Conservation (phyloP, 208 protist species). For the Leishmania major region DNA sequence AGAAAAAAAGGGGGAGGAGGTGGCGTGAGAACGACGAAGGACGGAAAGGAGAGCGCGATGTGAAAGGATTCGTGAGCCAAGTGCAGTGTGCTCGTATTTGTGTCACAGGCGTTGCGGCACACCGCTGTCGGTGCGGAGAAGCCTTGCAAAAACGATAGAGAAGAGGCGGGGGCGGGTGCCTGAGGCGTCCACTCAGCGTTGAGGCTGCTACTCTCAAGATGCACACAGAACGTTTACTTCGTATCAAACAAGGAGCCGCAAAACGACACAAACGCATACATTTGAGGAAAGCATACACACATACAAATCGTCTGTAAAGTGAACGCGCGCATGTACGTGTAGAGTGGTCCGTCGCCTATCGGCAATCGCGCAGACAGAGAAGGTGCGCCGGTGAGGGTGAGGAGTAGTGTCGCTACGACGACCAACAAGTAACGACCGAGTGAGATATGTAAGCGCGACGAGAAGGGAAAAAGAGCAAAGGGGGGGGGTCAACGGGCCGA, state of each 20-base stretch:
- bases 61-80: not conserved
- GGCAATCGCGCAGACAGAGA: not conserved
- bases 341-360: not conserved
- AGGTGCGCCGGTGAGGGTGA: not conserved
- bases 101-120: not conserved
- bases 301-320: no score
- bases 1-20: not conserved
- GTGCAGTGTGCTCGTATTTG: not conserved
- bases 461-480: not conserved
- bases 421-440: not conserved
- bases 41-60: not conserved
- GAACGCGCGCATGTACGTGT: no score
- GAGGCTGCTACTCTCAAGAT: not conserved
- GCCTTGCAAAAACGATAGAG: not conserved
- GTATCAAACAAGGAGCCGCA: no score
- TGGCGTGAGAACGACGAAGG: not conserved
- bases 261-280: not conserved
- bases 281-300: no score
- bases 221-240: not conserved
- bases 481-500: not conserved
- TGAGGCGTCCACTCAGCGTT: not conserved
- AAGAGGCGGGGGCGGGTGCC: not conserved
- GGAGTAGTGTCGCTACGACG: not conserved
- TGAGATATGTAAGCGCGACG: not conserved
- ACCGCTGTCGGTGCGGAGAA: not conserved